Evolutionary conservation across 371 early-diverging fungal genomes (phyloP), one percentile per base, ranked within the genome.

Genomic region (Lichtheimia hyalospora): DNA sequence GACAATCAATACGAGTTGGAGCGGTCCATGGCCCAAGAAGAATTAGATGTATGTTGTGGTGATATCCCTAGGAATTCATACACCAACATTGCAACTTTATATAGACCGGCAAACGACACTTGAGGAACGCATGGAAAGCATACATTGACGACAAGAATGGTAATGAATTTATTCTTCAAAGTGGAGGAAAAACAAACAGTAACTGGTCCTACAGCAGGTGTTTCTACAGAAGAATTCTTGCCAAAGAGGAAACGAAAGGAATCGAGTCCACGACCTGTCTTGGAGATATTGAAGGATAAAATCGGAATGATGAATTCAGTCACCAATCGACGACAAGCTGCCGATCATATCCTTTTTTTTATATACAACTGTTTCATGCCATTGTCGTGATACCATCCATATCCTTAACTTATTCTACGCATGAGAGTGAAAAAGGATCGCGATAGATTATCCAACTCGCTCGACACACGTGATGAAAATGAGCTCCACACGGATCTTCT

Each of bases 41-140:
- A 21, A n/a, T 21, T 46, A 10, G 46, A 46, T n/a, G 46, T 46
- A 46, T 6, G 21, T n/a, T n/a, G n/a, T n/a, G n/a, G n/a, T n/a
- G n/a, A n/a, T n/a, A n/a, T n/a, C n/a, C n/a, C n/a, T n/a, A n/a
- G n/a, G n/a, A n/a, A n/a, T n/a, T n/a, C n/a, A n/a, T n/a, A n/a
- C n/a, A 14, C 16, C 16, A 2, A 46, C 46, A 18, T 46, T 15
- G n/a, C 6, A 7, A 46, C 46, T 21, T n/a, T n/a, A n/a, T n/a
- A 1, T 21, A 46, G 46, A 16, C 10, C 7, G 46, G 21, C 18
- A 46, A 46, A 46, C 46, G 46, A 16, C 6, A 46, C 3, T 5
- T 46, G 46, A n/a, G 21, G n/a, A 46, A 46, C 10, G 46, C 46
- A n/a, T 46, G 46, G 46, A 46, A 46, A 46, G 4, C 46, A 46